Evolutionary conservation across 2,329 filamentous ascomycete species (phyloP).

Genomic region (Leptographium galeiforme): DNA sequence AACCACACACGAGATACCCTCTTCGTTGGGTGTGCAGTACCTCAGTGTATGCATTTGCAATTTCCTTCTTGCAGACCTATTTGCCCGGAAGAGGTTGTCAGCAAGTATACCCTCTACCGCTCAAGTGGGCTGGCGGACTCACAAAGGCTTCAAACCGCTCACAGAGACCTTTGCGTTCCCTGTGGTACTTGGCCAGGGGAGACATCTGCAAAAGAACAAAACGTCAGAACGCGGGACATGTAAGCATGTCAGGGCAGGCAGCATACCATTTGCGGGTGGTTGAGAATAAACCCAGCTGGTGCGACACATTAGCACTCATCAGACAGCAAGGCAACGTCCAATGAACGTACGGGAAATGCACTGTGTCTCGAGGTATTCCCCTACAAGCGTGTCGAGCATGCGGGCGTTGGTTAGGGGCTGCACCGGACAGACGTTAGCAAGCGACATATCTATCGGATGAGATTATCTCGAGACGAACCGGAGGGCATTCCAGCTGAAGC

Average conservation of each 20-base stretch:
- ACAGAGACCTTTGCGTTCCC: constrained; percentile 67
- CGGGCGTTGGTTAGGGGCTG: constrained; percentile 76
- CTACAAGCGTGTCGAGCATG: constrained; percentile 90
- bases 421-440: not conserved
- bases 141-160: constrained; percentile 91
- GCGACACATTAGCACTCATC: not conserved
- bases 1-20: not conserved
- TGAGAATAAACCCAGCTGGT: constrained; percentile 12
- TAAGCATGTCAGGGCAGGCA: not conserved
- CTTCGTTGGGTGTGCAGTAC: not conserved
- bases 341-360: constrained; percentile 29
- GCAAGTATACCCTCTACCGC: not conserved
- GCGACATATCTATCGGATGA: not conserved
- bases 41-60: constrained; percentile 92
- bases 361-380: constrained; percentile 88
- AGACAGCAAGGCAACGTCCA: not conserved
- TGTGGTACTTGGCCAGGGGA: constrained; percentile 90
- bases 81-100: not conserved
- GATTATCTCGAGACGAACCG: constrained; percentile 19
- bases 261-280: constrained; percentile 13
- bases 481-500: constrained; percentile 77
- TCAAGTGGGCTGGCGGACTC: not conserved
- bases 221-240: not conserved
- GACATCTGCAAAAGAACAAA: constrained; percentile 49
- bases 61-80: constrained; percentile 83